Evolutionary conservation across 1,284 basidiomycete species (phyloP), one percentile per base, ranked within the genome.

Genomic region (Bjerkandera adusta): DNA sequence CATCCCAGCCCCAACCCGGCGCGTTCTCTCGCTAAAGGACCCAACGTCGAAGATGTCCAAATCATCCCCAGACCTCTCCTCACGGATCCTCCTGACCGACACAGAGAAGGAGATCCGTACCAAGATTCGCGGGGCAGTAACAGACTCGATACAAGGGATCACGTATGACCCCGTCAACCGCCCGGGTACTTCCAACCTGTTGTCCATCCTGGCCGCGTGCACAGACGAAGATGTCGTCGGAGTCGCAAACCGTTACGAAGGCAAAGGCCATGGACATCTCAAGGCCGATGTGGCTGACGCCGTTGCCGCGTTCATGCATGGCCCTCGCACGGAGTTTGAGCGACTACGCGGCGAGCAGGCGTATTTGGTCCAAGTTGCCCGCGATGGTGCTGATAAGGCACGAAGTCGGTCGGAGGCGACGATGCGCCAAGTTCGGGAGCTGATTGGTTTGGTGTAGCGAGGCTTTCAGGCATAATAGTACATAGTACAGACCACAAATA

Each of bases 31-130:
- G 3, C 79, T 98, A 12, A 84, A 83, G 47, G 89, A 96, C 62
- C 91, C 94, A 1, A 71, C 73, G 0, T 78, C 85, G 8, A 98
- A 97, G 67, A 98, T 98, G 95, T 97, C 93, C 33, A 97, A 97
- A 66, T 97, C 95, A 0, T 77, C 90, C 0, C 86, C 85, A 0
- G 83, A 91, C 60, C 56, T 79, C 1, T 70, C 79, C n/a, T 94
- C 92, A 1, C 85, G 93, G 21, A 92, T 97, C 55, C 71, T 92
- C 46, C 73, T 97, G 32, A 96, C 91, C 16, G 95, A 97, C 62
- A 68, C 77, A 0, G 65, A 79, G 1, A 59, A 69, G 2, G 67
- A 80, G 57, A 89, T 97, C 29, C 63, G 63, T 32, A 60, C 72
- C 16, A 97, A 97, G 66, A 77, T 98, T 52, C 81, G 82, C 22